Percentiles rank a stretch among this genome's conserved stretches.
phyloP scores from a whole-genome alignment of 1,284 basidiomycete genomes.

The Papiliotrema flavescens region DNA sequence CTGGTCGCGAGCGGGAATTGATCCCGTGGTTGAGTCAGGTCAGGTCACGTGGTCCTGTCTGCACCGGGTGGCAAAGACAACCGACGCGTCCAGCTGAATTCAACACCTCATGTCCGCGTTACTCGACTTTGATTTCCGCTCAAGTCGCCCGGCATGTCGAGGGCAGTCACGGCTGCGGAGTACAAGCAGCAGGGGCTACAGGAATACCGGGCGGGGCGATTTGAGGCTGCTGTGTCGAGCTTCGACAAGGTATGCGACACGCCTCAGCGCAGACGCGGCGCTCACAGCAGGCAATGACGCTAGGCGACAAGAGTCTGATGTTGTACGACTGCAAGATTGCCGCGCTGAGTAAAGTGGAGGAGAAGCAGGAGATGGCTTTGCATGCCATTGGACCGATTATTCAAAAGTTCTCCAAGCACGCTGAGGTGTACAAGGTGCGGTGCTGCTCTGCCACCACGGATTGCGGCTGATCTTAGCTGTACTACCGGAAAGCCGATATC shows the following conservation, averaged over 20 bases:
- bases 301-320: conserved; percentile 19
- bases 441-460: neutral
- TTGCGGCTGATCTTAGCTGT: neutral
- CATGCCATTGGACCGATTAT: conserved; percentile 22
- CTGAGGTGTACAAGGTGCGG: neutral
- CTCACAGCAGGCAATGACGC: conserved; percentile 22
- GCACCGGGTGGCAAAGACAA: no score
- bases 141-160: neutral
- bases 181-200: conserved; percentile 2
- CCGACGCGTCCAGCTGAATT: neutral
- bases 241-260: conserved; percentile 17
- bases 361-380: conserved; percentile 19
- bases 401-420: conserved; percentile 20
- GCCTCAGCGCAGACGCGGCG: neutral
- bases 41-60: neutral
- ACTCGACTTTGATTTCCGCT: neutral
- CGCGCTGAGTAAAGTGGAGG: conserved; percentile 20
- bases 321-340: conserved; percentile 28
- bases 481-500: conserved; percentile 10
- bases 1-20: no score
- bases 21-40: neutral
- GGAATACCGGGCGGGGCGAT: conserved; percentile 6
- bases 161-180: neutral
- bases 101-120: neutral
- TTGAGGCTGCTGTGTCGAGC: conserved; percentile 15